Evolutionary conservation across 2,329 filamentous ascomycete species (phyloP).

Genomic region (Fusarium pseudocircinatum): DNA sequence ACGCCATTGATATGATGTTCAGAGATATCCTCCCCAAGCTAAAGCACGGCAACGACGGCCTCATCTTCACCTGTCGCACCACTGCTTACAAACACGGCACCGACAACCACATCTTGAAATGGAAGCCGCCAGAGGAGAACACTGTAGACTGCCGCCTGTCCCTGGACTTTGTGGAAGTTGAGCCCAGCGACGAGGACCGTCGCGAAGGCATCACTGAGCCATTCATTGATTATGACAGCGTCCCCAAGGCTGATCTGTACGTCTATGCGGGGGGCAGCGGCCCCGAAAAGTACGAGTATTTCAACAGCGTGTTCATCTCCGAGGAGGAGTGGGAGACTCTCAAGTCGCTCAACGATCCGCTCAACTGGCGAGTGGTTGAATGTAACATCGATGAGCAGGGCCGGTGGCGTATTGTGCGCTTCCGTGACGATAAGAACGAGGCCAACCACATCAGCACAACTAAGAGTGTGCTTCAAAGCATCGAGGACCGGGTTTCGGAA

Average conservation of each 20-base stretch:
- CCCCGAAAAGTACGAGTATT: conserved; percentile 68
- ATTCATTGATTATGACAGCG: conserved; percentile 80
- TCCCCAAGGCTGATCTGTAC: conserved; percentile 78
- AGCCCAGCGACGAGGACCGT: conserved; percentile 73
- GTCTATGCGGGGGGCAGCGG: conserved; percentile 71
- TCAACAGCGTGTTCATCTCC: conserved; percentile 74
- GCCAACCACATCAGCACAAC: conserved; percentile 90
- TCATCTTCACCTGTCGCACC: conserved; percentile 96
- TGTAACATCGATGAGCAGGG: conserved; percentile 81
- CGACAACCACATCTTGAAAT: conserved; percentile 93
- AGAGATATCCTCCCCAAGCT: conserved; percentile 82
- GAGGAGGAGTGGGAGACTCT: conserved; percentile 84
- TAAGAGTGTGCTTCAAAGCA: conserved; percentile 87
- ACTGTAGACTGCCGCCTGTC: conserved; percentile 90
- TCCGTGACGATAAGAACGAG: conserved; percentile 91
- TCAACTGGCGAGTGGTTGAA: conserved; percentile 91
- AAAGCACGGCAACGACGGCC: conserved; percentile 92
- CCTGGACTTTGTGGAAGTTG: conserved; percentile 77
- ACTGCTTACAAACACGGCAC: conserved; percentile 90
- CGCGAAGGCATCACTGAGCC: conserved; percentile 71
- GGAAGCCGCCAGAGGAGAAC: conserved; percentile 96
- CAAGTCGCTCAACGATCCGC: conserved; percentile 75
- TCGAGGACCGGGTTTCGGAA: conserved; percentile 84
- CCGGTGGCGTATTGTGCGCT: conserved; percentile 87
- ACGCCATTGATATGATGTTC: conserved; percentile 94